Evolutionary conservation across 768 basidiomycete species (phyloP), one percentile per base, ranked within the genome.

Genomic region (Agaricus blazei): DNA sequence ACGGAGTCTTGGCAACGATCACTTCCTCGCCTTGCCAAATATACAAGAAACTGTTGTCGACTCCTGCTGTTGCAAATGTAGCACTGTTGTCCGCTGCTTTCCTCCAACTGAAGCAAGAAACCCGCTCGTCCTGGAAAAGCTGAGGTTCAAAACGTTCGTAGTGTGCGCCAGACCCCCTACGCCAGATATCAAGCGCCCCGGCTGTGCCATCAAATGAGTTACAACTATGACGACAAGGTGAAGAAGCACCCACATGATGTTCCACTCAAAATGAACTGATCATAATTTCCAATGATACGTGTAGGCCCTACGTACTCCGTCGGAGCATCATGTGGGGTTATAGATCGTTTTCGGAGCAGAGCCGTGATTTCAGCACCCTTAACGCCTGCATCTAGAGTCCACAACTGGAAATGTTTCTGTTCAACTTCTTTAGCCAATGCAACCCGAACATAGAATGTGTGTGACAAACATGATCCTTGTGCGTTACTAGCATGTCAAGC

Each of bases 91-190:
- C 53, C 24, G n/a, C 1, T 29, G 53, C 48, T 14, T 7, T 40
- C n/a, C 47, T 54, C 53, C 53, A 54, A n/a, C 53, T 54, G 9
- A 54, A 48, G 31, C 38, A 54, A 9, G 37, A 46, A n/a, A 54
- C 27, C 4, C 53, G 38, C 19, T 54, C 53, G 3, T 54, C 37
- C 14, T 42, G 26, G 8, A 48, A 31, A 5, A 54, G 31, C 19
- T 41, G 46, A 3, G 37, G 14, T 47, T 54, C 53, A 31, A 54
- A 54, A 47, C 46, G 53, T n/a, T 54, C 27, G 14, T 41, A 9
- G 9, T 46, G 53, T 29, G 26, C 26, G n/a, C 53, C 46, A 19
- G 53, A 54, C 19, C 48, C 53, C 23, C 53, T 38, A 11, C 46
- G 45, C 53, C 53, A 54, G 27, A 54, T 41, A 31, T 48, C 53